These are phyloP conservation scores for Colletotrichum abscissum DNA, from an alignment of 2,329 filamentous ascomycete genomes.

Conservation along the genomic window DNA sequence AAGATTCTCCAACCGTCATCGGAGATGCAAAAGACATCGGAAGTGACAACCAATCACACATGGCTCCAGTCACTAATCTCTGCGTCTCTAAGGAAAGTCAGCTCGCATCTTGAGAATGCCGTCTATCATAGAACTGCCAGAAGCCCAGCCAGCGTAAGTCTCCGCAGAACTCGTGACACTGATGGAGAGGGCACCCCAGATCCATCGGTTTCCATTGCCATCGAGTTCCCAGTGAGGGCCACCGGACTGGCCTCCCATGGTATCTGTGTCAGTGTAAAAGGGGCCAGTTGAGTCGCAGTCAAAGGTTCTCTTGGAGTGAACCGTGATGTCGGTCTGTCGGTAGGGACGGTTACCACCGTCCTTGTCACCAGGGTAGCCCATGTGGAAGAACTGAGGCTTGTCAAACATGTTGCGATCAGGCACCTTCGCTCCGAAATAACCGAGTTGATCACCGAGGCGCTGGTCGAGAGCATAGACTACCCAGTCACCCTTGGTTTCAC, in stretches of 20 bases:
- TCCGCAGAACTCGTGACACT: background rate
- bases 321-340: background rate
- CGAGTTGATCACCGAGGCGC: slow-evolving; percentile 39
- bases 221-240: background rate
- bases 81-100: background rate
- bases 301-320: background rate
- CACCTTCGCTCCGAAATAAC: slow-evolving; percentile 38
- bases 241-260: background rate
- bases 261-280: background rate
- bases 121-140: background rate
- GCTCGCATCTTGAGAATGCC: background rate
- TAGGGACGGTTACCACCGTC: slow-evolving; percentile 29
- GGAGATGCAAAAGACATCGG: background rate
- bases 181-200: background rate
- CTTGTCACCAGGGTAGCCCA: slow-evolving; percentile 38
- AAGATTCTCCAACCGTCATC: too few relatives aligned
- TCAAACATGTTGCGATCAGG: slow-evolving; percentile 24
- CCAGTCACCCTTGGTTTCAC: slow-evolving; percentile 41
- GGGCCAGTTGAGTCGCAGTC: background rate
- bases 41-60: background rate
- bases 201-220: background rate
- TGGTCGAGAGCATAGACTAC: slow-evolving; percentile 40
- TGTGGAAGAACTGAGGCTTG: slow-evolving; percentile 32
- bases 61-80: background rate
- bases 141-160: background rate